Evolutionary conservation across 2,329 filamentous ascomycete species (phyloP).

Genomic region (Pseudocercospora musae): DNA sequence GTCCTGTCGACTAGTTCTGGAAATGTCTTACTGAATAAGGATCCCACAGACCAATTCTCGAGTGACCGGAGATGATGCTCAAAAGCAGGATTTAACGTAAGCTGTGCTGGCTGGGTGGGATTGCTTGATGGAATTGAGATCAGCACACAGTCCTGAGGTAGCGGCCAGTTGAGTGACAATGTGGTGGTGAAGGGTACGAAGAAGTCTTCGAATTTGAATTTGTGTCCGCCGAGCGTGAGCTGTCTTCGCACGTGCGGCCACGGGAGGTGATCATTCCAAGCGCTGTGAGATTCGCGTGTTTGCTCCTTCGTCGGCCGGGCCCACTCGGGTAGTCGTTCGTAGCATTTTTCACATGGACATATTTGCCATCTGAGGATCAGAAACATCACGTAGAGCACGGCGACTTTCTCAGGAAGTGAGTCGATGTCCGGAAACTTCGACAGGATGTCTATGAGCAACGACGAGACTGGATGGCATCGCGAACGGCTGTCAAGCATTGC

Average conservation of each 20-base stretch:
- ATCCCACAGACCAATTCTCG: constrained; percentile 78
- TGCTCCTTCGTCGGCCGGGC: constrained; percentile 65
- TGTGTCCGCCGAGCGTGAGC: constrained; percentile 45
- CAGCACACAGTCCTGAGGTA: constrained; percentile 69
- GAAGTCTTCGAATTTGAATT: constrained; percentile 67
- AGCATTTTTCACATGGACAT: constrained; percentile 73
- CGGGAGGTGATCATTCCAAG: constrained; percentile 79
- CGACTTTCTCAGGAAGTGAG: constrained; percentile 76
- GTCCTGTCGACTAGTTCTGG: constrained; percentile 32
- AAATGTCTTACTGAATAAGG: constrained; percentile 36
- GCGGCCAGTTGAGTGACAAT: constrained; percentile 78
- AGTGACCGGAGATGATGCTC: constrained; percentile 72
- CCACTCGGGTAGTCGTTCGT: constrained; percentile 72
- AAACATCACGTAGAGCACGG: constrained; percentile 82
- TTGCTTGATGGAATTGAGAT: constrained; percentile 29
- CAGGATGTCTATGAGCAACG: constrained; percentile 81
- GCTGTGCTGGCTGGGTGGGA: constrained; percentile 46
- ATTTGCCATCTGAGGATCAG: constrained; percentile 80
- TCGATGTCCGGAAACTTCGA: constrained; percentile 77
- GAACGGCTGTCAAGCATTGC: constrained; percentile 67
- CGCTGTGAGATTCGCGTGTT: constrained; percentile 65
- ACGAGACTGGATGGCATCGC: constrained; percentile 66
- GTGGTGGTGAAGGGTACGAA: constrained; percentile 78
- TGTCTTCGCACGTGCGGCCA: constrained; percentile 74
- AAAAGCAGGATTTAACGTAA: constrained; percentile 82